A percentile compares a stretch with the other conserved stretches of the same genome.
Conservation (phyloP, 108 stramenopile genomes). For the Cyclotella baltica region DNA sequence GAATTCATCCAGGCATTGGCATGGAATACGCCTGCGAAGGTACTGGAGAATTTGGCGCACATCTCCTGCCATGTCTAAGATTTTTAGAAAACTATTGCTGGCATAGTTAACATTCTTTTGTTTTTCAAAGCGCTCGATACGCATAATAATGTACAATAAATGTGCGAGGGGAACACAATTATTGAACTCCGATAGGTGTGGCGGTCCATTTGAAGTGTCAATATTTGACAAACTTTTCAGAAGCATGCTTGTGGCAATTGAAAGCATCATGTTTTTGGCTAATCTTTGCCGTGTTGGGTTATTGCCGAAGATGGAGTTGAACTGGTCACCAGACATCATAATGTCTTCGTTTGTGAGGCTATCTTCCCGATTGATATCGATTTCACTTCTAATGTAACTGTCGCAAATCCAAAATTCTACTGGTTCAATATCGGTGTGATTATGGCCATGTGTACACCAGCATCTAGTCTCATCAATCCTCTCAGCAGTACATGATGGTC, state of each 20-base stretch:
- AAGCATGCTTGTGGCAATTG: neutral
- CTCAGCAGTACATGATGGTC: neutral
- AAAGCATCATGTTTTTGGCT: neutral
- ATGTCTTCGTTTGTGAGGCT: neutral
- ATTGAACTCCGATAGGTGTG: neutral
- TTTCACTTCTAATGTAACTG: neutral
- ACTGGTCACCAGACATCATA: neutral
- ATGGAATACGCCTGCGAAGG: neutral
- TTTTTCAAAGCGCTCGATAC: neutral
- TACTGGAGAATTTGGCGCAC: neutral
- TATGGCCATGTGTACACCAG: neutral
- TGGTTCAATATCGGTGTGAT: neutral
- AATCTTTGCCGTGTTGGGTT: neutral
- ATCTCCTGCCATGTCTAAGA: neutral
- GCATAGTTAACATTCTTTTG: neutral
- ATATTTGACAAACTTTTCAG: neutral
- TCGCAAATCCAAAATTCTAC: neutral
- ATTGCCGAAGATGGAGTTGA: neutral
- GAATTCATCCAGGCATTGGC: neutral
- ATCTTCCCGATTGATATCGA: neutral
- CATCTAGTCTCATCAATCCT: no score
- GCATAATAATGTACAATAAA: neutral
- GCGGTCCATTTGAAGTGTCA: neutral
- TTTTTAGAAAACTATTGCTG: neutral
- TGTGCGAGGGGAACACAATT: neutral